Base-by-base conservation (phyloP, 192 early-diverging fungal species). In the Coemansia sp. region DNA sequence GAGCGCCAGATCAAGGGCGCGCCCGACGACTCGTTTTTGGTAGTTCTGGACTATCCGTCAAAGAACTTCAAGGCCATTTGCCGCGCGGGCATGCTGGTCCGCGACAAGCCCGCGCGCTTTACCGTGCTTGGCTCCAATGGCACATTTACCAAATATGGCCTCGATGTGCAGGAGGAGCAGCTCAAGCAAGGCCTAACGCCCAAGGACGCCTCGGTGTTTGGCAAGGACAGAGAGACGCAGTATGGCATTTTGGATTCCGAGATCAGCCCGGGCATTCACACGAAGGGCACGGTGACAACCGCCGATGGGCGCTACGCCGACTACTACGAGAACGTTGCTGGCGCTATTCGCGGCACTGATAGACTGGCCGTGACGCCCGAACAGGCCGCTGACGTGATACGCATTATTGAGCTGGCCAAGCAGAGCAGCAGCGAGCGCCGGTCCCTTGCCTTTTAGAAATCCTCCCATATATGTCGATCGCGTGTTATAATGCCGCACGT, bases 121-220 rank as follows among this genome's bases (percentile, higher is more conserved):
- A 72, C 81, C 19, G 65, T 92, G 34, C 83, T 84, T 23, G 91
- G 91, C 42, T 85, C 86, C 67, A 72, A 83, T 13, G 90, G 90
- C 16, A 72, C 84, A 10, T 92, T 82, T 67, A 64, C 84, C 42
- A 91, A 89, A 62, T 71, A 84, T 55, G 82, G 85, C 30, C 54
- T 89, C 28, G 90, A 92, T 66, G 83, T 85, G 3, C 90, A 92
- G 62, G 90, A 92, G 53, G 81, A 82, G 36, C 89, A 90, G 56
- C 81, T 90, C 52, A 87, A 89, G 68, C 65, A 72, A 6, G 89
- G 88, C n/a, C 27, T 86, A 8, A 73, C 82, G 8, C 86, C 87
- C 2, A 62, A 49, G 0, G 58, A 75, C 42, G 28, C 74, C 5
- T 42, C 39, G 7, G 75, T 39, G 3, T 91, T 81, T 70, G 90